These are phyloP conservation scores for Aureobasidium sp. DNA, from an alignment of 2,329 filamentous ascomycete genomes.

Conservation along the genomic window DNA sequence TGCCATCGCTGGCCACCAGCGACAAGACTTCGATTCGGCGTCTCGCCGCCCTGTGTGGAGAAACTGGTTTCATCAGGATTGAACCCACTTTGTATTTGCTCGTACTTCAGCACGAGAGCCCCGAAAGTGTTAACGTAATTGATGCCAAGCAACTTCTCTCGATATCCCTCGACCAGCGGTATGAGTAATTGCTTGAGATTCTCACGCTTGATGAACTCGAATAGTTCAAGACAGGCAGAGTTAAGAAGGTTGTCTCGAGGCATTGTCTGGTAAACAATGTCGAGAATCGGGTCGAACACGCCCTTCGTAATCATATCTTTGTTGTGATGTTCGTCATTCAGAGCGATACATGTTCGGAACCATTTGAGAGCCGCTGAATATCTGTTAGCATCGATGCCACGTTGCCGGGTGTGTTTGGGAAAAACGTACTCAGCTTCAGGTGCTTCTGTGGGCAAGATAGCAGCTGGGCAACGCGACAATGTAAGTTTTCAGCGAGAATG, in stretches of 20 bases:
- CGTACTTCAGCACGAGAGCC: constrained; percentile 65
- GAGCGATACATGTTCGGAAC: constrained; percentile 74
- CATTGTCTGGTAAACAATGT: constrained; percentile 76
- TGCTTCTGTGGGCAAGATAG: constrained; percentile 82
- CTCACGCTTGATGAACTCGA: constrained; percentile 76
- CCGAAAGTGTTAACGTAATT: constrained; percentile 81
- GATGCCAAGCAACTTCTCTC: constrained; percentile 65
- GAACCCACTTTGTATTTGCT: constrained; percentile 61
- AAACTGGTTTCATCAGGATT: constrained; percentile 52
- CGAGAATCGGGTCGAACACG: constrained; percentile 74
- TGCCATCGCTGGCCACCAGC: constrained; percentile 52
- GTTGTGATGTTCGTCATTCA: constrained; percentile 88
- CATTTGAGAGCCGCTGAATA: constrained; percentile 93
- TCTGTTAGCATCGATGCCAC: background rate
- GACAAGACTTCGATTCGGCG: constrained; percentile 35
- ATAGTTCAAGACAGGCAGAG: constrained; percentile 88
- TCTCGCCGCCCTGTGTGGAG: constrained; percentile 59
- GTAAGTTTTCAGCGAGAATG: constrained; percentile 69
- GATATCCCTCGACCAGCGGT: constrained; percentile 76
- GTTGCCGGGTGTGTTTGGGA: constrained; percentile 17
- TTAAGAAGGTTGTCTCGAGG: constrained; percentile 88
- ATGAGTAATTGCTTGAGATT: constrained; percentile 71
- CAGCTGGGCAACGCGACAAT: constrained; percentile 71
- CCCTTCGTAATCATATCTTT: constrained; percentile 73
- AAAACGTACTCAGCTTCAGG: constrained; percentile 67